A percentile compares a stretch with the other conserved stretches of the same genome.
Evolutionary conservation across 2,329 filamentous ascomycete species (phyloP).

Genomic region (Colletotrichum orbiculare): DNA sequence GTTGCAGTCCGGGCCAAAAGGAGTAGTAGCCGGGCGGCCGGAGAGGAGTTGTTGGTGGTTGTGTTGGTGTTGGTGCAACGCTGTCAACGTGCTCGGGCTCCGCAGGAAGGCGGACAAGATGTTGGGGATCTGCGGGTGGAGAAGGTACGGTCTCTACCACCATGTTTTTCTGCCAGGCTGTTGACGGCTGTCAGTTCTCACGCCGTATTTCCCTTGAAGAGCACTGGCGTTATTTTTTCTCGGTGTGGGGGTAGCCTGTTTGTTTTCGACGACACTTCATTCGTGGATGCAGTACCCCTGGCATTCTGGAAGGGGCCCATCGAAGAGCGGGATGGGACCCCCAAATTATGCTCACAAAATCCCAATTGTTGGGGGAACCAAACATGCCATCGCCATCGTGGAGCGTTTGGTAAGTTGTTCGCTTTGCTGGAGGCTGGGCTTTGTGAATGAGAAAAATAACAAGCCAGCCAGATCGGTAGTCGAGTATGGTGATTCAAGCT

Average conservation of each 20-base stretch:
- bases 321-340: constrained; percentile 23
- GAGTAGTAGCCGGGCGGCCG: background rate
- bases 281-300: constrained; percentile 23
- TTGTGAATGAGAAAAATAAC: background rate
- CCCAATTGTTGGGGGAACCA: constrained; percentile 35
- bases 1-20: background rate
- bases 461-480: constrained; percentile 11
- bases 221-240: constrained; percentile 8
- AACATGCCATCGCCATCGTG: constrained; percentile 25
- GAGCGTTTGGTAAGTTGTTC: background rate
- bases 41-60: constrained; percentile 6
- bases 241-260: constrained; percentile 18
- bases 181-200: too few relatives aligned
- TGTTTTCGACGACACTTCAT: constrained; percentile 17
- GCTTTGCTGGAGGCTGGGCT: background rate
- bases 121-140: constrained; percentile 56
- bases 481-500: background rate
- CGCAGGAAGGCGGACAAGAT: constrained; percentile 49
- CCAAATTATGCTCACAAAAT: constrained; percentile 28
- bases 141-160: constrained; percentile 27
- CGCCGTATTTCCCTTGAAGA: background rate
- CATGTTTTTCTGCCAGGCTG: constrained; percentile 21
- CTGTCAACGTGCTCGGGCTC: constrained; percentile 18
- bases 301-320: constrained; percentile 35
- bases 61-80: constrained; percentile 8